Base-by-base conservation (phyloP, 352 stramenopile genomes). In the Lagenidium giganteum region DNA sequence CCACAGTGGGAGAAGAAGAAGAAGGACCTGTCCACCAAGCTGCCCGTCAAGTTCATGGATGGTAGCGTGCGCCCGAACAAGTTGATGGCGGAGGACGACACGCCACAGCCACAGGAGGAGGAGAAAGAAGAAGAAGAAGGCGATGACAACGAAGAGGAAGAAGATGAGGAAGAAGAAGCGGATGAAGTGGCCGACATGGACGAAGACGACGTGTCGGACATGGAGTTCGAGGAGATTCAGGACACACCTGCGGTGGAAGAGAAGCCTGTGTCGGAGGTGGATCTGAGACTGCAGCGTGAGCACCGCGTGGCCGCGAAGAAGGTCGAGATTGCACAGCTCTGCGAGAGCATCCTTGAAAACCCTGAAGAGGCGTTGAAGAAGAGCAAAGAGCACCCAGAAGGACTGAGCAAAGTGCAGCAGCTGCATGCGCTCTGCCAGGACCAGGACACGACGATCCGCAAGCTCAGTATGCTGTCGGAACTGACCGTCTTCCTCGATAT, bases 401-500 rank as follows among this genome's bases (percentile, higher is more conserved):
- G 83, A 22, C 50, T 87, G 8, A 90, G 80, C 43, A 94, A 89
- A 41, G 70, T 91, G 8, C 67, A 92, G 58, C 73, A 93, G 51
- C 48, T 92, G 33, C 78, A 89, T 34, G 51, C 51, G 17, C 62
- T 94, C 22, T 86, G 65, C 28, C 62, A 61, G 16, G 85, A 95
- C 35, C 61, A 72, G 8, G 85, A 95, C 47, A 37, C 61, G 16
- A 87, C 73, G 2, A 68, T 95, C 34, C 70, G 78, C 49, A 87
- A 89, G 40, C 70, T 98, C 7, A 93, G 79, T 17, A 66, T 98
- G 53, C 67, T 98, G 34, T 98, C 91, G 7, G 65, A 97, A 36
- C 60, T 98, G 13, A 95, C 94, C 1, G 88, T 98, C 24, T 98
- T 98, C 44, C 70, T 97, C 30, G 95, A 98, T 43, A 96, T 98